Percentiles rank a stretch among this genome's conserved stretches.
phyloP scores from a whole-genome alignment of 2,329 filamentous ascomycete species.

The Teratosphaeria viscida region DNA sequence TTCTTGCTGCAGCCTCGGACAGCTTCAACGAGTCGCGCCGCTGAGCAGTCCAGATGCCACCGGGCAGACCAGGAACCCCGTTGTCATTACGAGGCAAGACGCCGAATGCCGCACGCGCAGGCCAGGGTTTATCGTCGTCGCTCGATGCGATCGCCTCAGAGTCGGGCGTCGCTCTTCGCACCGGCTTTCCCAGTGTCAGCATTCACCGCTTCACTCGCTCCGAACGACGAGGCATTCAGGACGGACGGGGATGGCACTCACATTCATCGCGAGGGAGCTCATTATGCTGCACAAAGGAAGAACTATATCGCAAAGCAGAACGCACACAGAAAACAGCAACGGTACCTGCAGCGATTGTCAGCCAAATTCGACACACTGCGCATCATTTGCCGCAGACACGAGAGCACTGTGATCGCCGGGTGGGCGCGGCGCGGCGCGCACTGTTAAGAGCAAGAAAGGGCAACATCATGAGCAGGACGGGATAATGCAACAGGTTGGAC shows the following conservation, averaged over 20 bases:
- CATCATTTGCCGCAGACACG: not conserved
- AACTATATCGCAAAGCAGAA: slow-evolving; percentile 2
- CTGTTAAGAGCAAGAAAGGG: not conserved
- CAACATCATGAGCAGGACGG: not conserved
- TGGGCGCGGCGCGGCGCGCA: not conserved
- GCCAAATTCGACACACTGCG: not conserved
- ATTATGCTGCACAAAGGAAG: not conserved
- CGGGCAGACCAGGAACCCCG: slow-evolving; percentile 33
- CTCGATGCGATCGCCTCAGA: slow-evolving; percentile 90
- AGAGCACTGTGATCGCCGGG: not conserved
- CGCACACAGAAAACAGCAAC: not conserved
- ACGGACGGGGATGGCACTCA: slow-evolving; percentile 5
- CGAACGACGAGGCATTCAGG: not conserved
- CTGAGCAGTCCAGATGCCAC: slow-evolving; percentile 23
- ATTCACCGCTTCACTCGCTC: not conserved
- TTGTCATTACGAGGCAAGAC: slow-evolving; percentile 21
- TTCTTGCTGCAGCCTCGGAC: slow-evolving; percentile 18
- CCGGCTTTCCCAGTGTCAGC: slow-evolving; percentile 22
- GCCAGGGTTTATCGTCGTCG: slow-evolving; percentile 62
- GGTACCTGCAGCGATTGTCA: not conserved
- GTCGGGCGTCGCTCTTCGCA: slow-evolving; percentile 79
- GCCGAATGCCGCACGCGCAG: slow-evolving; percentile 47
- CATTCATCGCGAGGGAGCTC: slow-evolving; percentile 12
- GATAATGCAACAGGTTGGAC: not conserved
- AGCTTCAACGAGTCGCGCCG: slow-evolving; percentile 24